These are phyloP conservation scores for Butyriboletus appendiculatus DNA, from an alignment of 1,284 basidiomycete species.

Conservation along the genomic window DNA sequence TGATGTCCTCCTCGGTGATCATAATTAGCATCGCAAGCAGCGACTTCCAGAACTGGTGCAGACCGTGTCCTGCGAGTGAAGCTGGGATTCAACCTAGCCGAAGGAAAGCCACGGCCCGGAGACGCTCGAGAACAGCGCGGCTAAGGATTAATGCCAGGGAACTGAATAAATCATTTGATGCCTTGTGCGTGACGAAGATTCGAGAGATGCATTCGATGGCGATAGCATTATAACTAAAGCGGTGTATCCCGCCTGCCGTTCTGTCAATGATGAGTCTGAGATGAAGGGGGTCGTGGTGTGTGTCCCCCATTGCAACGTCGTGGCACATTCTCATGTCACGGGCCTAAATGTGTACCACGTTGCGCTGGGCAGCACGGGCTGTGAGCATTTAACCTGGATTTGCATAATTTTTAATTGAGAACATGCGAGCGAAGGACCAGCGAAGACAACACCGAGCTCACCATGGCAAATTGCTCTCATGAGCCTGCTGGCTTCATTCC, in stretches of 20 bases:
- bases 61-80: conserved; percentile 20
- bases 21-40: conserved; percentile 25
- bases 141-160: conserved; percentile 10
- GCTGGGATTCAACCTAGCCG: conserved; percentile 29
- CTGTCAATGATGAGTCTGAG: conserved; percentile 7
- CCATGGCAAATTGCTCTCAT: conserved; percentile 21
- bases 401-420: conserved; percentile 9
- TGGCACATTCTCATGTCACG: conserved; percentile 30
- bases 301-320: conserved; percentile 14
- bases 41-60: conserved; percentile 21
- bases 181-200: conserved; percentile 12
- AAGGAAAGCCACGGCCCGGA: conserved; percentile 25
- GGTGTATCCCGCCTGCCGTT: conserved; percentile 3
- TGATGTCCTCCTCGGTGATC: conserved; percentile 26
- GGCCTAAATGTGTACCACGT: conserved; percentile 17
- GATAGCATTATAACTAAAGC: conserved; percentile 18
- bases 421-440: conserved; percentile 20
- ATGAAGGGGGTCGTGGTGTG: conserved; percentile 21
- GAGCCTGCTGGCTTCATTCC: conserved; percentile 9
- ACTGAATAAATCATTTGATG: conserved; percentile 18
- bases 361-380: conserved; percentile 19
- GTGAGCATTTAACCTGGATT: conserved; percentile 17
- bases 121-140: conserved; percentile 20
- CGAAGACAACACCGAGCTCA: conserved; percentile 16
- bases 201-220: conserved; percentile 5